These are phyloP conservation scores for Eucalyptus pauciflora DNA, from an alignment of 345 rosid species.

Conservation along the genomic window DNA sequence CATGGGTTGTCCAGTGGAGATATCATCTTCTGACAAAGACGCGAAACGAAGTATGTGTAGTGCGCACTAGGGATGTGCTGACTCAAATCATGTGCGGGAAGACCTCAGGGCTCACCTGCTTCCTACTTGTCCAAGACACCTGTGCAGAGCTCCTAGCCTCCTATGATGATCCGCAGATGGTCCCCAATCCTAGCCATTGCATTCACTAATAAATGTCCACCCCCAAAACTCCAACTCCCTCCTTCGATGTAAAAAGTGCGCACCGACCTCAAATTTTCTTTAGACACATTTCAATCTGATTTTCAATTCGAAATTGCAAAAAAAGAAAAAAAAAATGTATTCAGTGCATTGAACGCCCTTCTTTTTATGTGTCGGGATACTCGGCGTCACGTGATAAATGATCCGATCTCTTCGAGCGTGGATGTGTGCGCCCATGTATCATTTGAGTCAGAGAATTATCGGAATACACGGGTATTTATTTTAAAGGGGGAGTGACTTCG, in stretches of 20 bases:
- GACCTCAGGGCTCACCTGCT: not conserved
- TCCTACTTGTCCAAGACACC: not conserved
- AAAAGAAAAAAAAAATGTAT: not conserved
- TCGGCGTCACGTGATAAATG: accelerated
- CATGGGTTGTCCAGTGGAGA: not conserved
- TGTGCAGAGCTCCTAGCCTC: not conserved
- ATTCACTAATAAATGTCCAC: not conserved
- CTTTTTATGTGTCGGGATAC: not conserved
- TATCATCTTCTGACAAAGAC: not conserved
- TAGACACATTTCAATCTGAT: not conserved
- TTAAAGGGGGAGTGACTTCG: not conserved
- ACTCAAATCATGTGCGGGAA: not conserved
- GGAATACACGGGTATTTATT: not conserved
- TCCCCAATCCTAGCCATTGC: not conserved
- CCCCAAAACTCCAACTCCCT: not conserved
- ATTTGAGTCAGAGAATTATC: not conserved
- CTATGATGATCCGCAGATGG: not conserved
- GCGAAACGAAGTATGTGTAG: not conserved
- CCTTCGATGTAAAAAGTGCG: not conserved
- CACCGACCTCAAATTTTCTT: not conserved
- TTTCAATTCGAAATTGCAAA: not conserved
- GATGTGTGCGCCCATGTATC: not conserved
- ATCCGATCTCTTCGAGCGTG: not conserved
- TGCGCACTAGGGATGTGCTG: not conserved
- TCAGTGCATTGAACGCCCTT: not conserved